Conservation (phyloP, 306 rosid genomes). For the Boehmeria nivea region DNA sequence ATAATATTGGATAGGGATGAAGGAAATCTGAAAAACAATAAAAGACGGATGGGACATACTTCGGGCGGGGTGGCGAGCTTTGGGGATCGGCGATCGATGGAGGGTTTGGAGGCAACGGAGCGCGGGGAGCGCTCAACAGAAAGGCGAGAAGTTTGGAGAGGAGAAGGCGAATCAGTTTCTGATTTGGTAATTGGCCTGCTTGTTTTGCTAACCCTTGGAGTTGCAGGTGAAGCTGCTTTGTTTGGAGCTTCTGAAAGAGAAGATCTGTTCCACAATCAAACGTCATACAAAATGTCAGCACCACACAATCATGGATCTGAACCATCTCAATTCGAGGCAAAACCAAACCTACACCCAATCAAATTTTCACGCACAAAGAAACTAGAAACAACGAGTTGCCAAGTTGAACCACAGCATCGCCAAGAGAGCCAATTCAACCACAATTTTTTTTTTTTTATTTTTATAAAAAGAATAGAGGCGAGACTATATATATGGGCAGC, state of each 20-base stretch:
- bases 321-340: too few relatives aligned
- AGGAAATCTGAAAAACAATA: not conserved
- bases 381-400: not conserved
- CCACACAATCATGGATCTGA: constrained; percentile 35
- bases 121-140: constrained; percentile 80
- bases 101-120: constrained; percentile 52
- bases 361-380: too few relatives aligned
- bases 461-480: too few relatives aligned
- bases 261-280: constrained; percentile 56
- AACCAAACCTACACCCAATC: too few relatives aligned
- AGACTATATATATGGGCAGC: not conserved
- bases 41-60: constrained; percentile 61
- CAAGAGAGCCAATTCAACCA: not conserved
- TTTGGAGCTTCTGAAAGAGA: constrained; percentile 33
- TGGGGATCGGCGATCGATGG: constrained; percentile 57
- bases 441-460: too few relatives aligned
- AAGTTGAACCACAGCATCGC: not conserved
- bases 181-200: constrained; percentile 60
- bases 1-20: too few relatives aligned
- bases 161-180: constrained; percentile 68
- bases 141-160: constrained; percentile 62
- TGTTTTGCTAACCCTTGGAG: constrained; percentile 73
- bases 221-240: constrained; percentile 48
- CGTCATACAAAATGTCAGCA: constrained; percentile 7
- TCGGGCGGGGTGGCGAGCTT: constrained; percentile 65